Percentiles rank a stretch among this genome's conserved stretches.
Conservation (phyloP, 192 early-diverging fungal species). For the Coemansia sp. region DNA sequence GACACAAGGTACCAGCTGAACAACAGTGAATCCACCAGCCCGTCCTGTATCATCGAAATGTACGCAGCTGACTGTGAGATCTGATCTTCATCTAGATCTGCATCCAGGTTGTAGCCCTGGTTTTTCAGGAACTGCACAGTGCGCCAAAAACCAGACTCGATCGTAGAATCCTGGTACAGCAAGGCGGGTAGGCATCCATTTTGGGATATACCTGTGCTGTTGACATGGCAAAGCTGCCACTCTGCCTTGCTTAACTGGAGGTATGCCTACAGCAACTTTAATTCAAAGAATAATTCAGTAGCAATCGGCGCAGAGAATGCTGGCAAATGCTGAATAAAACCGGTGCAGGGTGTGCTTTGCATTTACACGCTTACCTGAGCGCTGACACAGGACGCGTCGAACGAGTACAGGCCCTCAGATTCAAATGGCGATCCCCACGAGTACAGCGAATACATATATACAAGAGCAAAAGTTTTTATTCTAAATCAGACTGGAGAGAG, state of each 20-base stretch:
- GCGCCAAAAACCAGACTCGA: slow-evolving; percentile 49
- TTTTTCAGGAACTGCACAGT: slow-evolving; percentile 34
- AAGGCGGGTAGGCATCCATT: slow-evolving; percentile 36
- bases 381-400: slow-evolving; percentile 46
- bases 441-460: slow-evolving; percentile 39
- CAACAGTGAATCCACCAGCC: slow-evolving; percentile 73
- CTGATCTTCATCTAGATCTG: slow-evolving; percentile 33
- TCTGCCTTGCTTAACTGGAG: slow-evolving; percentile 44
- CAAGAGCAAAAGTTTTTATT: background rate
- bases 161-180: slow-evolving; percentile 9
- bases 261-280: slow-evolving; percentile 27
- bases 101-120: slow-evolving; percentile 32
- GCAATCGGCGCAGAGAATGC: background rate
- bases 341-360: background rate
- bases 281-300: background rate
- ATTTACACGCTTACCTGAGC: slow-evolving; percentile 23
- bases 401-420: slow-evolving; percentile 36
- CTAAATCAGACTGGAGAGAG: background rate
- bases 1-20: slow-evolving; percentile 82
- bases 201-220: slow-evolving; percentile 32
- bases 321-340: background rate
- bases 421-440: slow-evolving; percentile 50
- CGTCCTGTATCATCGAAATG: slow-evolving; percentile 72
- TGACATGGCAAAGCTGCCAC: slow-evolving; percentile 40
- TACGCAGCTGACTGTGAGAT: slow-evolving; percentile 47